Evolutionary conservation across 495 filamentous ascomycete species (phyloP).

Genomic region (Daldinia caldariorum): DNA sequence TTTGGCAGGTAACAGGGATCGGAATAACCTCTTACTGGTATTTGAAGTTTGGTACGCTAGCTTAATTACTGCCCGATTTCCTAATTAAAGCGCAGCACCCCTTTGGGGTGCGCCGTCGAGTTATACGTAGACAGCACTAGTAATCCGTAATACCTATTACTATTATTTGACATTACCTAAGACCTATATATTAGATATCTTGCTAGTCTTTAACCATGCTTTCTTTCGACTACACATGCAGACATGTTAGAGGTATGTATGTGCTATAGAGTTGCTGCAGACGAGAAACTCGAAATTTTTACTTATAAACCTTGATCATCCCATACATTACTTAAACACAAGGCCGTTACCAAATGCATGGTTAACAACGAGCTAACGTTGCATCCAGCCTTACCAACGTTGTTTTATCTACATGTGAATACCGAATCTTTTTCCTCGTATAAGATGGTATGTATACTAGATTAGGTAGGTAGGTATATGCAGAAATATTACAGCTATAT

Average conservation of each 20-base stretch:
- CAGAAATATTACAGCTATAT: background rate
- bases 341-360: background rate
- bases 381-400: constrained; percentile 21
- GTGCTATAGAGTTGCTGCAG: background rate
- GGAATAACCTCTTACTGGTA: too few relatives aligned
- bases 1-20: too few relatives aligned
- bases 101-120: too few relatives aligned
- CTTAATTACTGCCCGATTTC: too few relatives aligned
- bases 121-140: too few relatives aligned
- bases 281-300: background rate
- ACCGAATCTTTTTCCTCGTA: background rate
- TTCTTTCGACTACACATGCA: background rate
- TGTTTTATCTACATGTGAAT: background rate
- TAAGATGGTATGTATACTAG: background rate
- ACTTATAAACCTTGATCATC: background rate
- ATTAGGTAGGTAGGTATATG: too few relatives aligned
- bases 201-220: background rate
- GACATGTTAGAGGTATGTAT: too few relatives aligned
- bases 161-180: constrained; percentile 31
- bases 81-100: too few relatives aligned
- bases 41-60: too few relatives aligned
- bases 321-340: too few relatives aligned
- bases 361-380: background rate
- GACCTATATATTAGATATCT: background rate
- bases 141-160: too few relatives aligned